Evolutionary conservation across 1,284 basidiomycete genomes (phyloP).

Genomic region (Cystobasidium sp.): DNA sequence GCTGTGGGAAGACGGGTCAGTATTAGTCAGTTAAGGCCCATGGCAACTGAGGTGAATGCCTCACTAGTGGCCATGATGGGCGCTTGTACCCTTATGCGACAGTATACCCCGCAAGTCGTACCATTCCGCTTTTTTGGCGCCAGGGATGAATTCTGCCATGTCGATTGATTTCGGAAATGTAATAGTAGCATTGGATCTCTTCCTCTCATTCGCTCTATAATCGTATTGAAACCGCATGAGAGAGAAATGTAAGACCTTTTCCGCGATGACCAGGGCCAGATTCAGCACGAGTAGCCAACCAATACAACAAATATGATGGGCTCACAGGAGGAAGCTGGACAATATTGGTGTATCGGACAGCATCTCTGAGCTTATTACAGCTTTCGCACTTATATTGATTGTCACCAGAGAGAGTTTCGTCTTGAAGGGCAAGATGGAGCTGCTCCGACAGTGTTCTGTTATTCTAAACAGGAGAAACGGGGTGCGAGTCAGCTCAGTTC

Average conservation of each 20-base stretch:
- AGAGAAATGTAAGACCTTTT: conserved; percentile 73
- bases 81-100: conserved; percentile 80
- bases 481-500: background rate
- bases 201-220: conserved; percentile 69
- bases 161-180: conserved; percentile 73
- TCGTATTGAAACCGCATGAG: conserved; percentile 87
- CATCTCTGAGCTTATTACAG: conserved; percentile 73
- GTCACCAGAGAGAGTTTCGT: conserved; percentile 75
- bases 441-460: conserved; percentile 73
- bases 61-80: conserved; percentile 84
- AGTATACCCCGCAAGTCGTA: conserved; percentile 83
- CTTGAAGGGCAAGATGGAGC: conserved; percentile 65
- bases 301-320: background rate
- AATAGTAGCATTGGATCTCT: conserved; percentile 69
- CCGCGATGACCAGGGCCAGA: background rate
- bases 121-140: conserved; percentile 54
- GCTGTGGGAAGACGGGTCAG: conserved; percentile 10
- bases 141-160: conserved; percentile 68
- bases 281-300: background rate
- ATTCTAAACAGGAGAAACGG: conserved; percentile 60
- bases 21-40: background rate
- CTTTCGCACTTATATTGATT: conserved; percentile 81
- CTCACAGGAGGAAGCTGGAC: conserved; percentile 70
- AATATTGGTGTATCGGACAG: conserved; percentile 73
- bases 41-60: background rate